Conservation (phyloP, 805 yeast species). For the Saccharomycopsis selenospora region DNA sequence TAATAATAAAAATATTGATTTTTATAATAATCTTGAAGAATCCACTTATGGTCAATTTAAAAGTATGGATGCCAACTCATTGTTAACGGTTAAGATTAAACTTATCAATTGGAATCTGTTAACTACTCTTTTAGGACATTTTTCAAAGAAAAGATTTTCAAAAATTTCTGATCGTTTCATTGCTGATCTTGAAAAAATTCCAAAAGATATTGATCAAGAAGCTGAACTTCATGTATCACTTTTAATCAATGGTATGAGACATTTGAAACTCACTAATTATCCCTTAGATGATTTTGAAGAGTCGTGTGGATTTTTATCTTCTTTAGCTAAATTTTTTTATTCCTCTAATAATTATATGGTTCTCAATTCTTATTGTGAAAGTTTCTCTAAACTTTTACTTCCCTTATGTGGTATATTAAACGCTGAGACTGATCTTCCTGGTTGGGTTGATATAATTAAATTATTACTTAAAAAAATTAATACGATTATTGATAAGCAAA, state of each 20-base stretch:
- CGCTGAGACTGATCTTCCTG: slow-evolving; percentile 94
- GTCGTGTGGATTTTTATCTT: slow-evolving; percentile 80
- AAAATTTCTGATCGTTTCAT: slow-evolving; percentile 91
- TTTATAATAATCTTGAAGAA: slow-evolving; percentile 81
- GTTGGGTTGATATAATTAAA: slow-evolving; percentile 80
- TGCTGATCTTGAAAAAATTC: slow-evolving; percentile 82
- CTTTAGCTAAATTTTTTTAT: slow-evolving; percentile 76
- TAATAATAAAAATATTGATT: slow-evolving; percentile 66
- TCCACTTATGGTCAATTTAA: slow-evolving; percentile 85
- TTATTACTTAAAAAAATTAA: slow-evolving; percentile 47
- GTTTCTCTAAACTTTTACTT: slow-evolving; percentile 61
- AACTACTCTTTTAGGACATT: slow-evolving; percentile 81
- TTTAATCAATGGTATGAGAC: slow-evolving; percentile 87
- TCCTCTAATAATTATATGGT: slow-evolving; percentile 59
- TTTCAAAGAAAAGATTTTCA: slow-evolving; percentile 77
- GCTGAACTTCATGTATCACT: slow-evolving; percentile 57
- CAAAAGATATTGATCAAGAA: slow-evolving; percentile 38
- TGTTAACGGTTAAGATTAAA: slow-evolving; percentile 64
- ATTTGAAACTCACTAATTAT: slow-evolving; percentile 66
- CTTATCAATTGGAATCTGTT: slow-evolving; percentile 92
- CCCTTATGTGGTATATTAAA: slow-evolving; percentile 82
- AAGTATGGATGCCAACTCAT: slow-evolving; percentile 71
- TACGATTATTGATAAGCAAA: slow-evolving; percentile 27
- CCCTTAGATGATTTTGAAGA: slow-evolving; percentile 91
- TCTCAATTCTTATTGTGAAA: slow-evolving; percentile 77